phyloP scores from a whole-genome alignment of 805 yeast genomes.

The Dipodascus albidus region DNA sequence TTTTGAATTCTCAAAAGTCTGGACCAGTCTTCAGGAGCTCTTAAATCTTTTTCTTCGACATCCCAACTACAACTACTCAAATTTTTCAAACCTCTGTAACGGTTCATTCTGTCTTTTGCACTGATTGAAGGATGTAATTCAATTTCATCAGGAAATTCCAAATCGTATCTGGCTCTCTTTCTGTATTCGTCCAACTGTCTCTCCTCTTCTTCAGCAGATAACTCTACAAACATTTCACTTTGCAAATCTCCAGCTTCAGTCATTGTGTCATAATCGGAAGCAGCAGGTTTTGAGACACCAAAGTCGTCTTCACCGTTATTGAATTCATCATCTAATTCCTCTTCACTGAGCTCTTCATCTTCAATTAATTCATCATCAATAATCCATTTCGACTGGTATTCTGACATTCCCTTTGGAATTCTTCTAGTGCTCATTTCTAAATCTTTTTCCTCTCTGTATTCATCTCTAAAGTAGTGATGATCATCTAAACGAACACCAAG shows the following conservation, averaged over 20 bases:
- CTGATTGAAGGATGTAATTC: slow-evolving; percentile 69
- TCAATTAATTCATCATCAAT: slow-evolving; percentile 34
- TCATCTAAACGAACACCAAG: slow-evolving; percentile 48
- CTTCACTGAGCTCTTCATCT: slow-evolving; percentile 28
- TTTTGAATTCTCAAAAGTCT: slow-evolving; percentile 64
- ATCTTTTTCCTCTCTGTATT: slow-evolving; percentile 22
- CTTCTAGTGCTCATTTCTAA: slow-evolving; percentile 21
- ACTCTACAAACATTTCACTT: slow-evolving; percentile 56
- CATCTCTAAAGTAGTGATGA: slow-evolving; percentile 35
- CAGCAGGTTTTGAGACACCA: slow-evolving; percentile 7
- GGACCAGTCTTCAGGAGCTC: slow-evolving; percentile 68
- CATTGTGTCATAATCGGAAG: slow-evolving; percentile 25
- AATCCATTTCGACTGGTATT: slow-evolving; percentile 68
- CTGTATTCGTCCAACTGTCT: slow-evolving; percentile 63
- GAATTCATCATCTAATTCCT: slow-evolving; percentile 20
- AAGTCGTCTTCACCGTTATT: slow-evolving; percentile 21
- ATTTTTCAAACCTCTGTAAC: slow-evolving; percentile 82
- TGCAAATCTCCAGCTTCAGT: slow-evolving; percentile 35
- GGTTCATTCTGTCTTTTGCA: slow-evolving; percentile 60
- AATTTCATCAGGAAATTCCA: slow-evolving; percentile 91
- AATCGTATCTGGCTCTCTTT: slow-evolving; percentile 63
- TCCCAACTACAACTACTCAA: slow-evolving; percentile 80
- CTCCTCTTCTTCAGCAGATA: slow-evolving; percentile 73
- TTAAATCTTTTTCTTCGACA: slow-evolving; percentile 65
- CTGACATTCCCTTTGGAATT: slow-evolving; percentile 63